Evolutionary conservation across 768 basidiomycete genomes (phyloP).

Genomic region (Agaricus blazei): DNA sequence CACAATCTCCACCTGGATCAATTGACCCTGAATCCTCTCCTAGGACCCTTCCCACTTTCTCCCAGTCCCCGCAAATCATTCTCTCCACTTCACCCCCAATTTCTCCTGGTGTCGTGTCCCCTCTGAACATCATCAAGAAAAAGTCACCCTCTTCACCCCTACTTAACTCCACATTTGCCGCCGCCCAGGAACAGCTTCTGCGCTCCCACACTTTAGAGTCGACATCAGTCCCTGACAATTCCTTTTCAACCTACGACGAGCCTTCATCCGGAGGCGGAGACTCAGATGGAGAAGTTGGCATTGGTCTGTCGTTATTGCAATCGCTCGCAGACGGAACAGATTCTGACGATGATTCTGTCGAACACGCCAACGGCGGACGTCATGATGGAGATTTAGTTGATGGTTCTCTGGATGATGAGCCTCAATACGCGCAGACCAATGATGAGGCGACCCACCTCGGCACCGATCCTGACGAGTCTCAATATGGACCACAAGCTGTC

Average conservation of each 20-base stretch:
- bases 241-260: constrained; percentile 19
- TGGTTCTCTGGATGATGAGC: constrained; percentile 17
- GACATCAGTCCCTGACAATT: constrained; percentile 16
- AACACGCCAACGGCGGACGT: background rate
- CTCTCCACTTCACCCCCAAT: background rate
- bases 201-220: constrained; percentile 7
- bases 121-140: constrained; percentile 23
- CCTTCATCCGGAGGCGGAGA: constrained; percentile 23
- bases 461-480: background rate
- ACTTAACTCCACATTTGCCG: background rate
- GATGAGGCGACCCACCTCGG: background rate
- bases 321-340: constrained; percentile 36
- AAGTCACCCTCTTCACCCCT: constrained; percentile 13
- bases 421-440: background rate
- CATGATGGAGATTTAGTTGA: constrained; percentile 18
- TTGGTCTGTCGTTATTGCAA: constrained; percentile 64
- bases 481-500: background rate
- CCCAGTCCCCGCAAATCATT: background rate
- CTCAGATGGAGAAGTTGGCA: constrained; percentile 62
- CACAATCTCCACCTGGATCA: background rate
- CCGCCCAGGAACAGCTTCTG: constrained; percentile 6
- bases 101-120: constrained; percentile 10
- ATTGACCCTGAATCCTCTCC: background rate
- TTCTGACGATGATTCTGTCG: constrained; percentile 22
- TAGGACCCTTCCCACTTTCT: background rate